Evolutionary conservation across 1,284 basidiomycete species (phyloP).

Genomic region (Trametes versicolor): DNA sequence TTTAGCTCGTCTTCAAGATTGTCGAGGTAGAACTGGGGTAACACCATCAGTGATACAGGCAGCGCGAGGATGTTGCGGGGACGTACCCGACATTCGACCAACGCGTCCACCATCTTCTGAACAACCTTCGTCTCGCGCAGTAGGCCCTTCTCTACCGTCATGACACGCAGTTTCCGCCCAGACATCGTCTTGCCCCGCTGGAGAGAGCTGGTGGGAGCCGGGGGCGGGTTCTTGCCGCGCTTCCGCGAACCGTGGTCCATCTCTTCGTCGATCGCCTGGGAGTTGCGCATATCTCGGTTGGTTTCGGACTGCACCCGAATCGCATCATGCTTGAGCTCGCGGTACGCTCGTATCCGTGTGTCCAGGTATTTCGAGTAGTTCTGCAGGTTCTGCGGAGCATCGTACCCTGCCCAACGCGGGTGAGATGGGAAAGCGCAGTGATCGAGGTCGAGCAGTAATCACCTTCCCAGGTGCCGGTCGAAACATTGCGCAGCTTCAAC

Average conservation of each 20-base stretch:
- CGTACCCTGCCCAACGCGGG: conserved; percentile 68
- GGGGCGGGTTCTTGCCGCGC: conserved; percentile 30
- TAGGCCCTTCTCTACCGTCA: conserved; percentile 97
- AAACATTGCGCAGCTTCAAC: conserved; percentile 83
- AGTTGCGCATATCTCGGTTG: conserved; percentile 83
- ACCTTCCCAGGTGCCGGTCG: conserved; percentile 86
- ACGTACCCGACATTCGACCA: conserved; percentile 88
- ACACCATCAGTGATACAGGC: not conserved
- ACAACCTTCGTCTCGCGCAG: conserved; percentile 92
- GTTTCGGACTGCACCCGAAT: conserved; percentile 90
- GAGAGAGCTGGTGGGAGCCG: conserved; percentile 41
- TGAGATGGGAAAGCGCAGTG: conserved; percentile 19
- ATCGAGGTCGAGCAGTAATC: conserved; percentile 35
- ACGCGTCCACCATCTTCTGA: conserved; percentile 87
- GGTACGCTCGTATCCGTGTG: conserved; percentile 88
- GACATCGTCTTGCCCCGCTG: conserved; percentile 81
- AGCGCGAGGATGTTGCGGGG: not conserved
- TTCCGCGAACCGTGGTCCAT: conserved; percentile 36
- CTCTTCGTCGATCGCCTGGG: conserved; percentile 68
- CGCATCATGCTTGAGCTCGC: conserved; percentile 93
- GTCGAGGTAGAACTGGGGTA: conserved; percentile 88
- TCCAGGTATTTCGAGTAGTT: conserved; percentile 93
- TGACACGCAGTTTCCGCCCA: conserved; percentile 85
- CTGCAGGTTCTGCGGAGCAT: conserved; percentile 86
- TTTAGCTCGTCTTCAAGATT: conserved; percentile 93